Conservation (phyloP, 495 filamentous ascomycete species). For the Neurospora sp. region DNA sequence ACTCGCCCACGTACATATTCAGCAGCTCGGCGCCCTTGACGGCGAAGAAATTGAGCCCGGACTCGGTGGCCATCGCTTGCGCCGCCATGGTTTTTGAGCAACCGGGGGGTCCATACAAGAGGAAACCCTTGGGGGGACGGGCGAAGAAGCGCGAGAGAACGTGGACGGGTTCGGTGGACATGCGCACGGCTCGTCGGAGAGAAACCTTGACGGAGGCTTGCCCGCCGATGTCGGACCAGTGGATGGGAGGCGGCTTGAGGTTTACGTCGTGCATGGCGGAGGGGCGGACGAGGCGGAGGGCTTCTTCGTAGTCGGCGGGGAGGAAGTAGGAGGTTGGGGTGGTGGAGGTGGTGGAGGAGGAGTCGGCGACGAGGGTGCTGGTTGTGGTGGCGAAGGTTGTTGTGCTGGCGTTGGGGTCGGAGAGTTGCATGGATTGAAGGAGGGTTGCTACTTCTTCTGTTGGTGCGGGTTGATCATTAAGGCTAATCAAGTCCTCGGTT, state of each 20-base stretch:
- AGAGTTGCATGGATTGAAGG: background rate
- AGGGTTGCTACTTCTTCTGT: background rate
- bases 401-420: background rate
- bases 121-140: slow-evolving; percentile 63
- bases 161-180: slow-evolving; percentile 39
- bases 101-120: slow-evolving; percentile 90
- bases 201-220: slow-evolving; percentile 68
- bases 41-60: slow-evolving; percentile 86
- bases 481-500: background rate
- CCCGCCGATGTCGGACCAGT: slow-evolving; percentile 86
- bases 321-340: slow-evolving; percentile 8
- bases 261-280: slow-evolving; percentile 88
- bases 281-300: slow-evolving; percentile 47
- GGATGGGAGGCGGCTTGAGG: slow-evolving; percentile 74
- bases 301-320: slow-evolving; percentile 33
- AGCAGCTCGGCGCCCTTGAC: slow-evolving; percentile 95
- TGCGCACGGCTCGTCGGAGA: slow-evolving; percentile 25
- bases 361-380: background rate
- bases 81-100: slow-evolving; percentile 94
- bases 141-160: slow-evolving; percentile 41
- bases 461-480: background rate
- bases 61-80: slow-evolving; percentile 85
- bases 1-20: slow-evolving; percentile 97
- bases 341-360: background rate
- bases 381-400: background rate